phyloP scores from a whole-genome alignment of 768 basidiomycete genomes.

The Galerina sulciceps region DNA sequence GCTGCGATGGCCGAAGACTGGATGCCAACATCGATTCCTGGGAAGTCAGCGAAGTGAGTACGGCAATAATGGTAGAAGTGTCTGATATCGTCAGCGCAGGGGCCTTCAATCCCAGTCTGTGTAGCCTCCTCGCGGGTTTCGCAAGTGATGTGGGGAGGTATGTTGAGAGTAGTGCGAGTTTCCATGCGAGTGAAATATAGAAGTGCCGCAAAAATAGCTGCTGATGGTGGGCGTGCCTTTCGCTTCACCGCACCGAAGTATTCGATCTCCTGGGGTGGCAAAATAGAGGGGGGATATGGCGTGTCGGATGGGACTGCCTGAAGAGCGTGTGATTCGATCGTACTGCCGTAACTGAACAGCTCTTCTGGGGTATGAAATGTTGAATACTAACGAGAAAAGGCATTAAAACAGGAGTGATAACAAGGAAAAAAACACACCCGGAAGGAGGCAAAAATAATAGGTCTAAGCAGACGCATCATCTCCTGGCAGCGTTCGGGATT shows the following conservation, averaged over 20 bases:
- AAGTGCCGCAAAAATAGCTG: slow-evolving; percentile 51
- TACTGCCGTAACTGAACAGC: slow-evolving; percentile 28
- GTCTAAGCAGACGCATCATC: slow-evolving; percentile 40
- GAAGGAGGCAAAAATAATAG: slow-evolving; percentile 53
- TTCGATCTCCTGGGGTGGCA: slow-evolving; percentile 31
- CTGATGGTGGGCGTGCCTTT: slow-evolving; percentile 41
- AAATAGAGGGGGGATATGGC: slow-evolving; percentile 31
- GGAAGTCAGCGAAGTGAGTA: slow-evolving; percentile 42
- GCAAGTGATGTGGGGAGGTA: slow-evolving; percentile 43
- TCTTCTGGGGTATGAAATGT: slow-evolving; percentile 43
- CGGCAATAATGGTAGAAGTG: slow-evolving; percentile 45
- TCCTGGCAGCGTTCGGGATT: slow-evolving; percentile 32
- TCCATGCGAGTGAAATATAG: slow-evolving; percentile 51
- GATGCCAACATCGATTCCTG: slow-evolving; percentile 27
- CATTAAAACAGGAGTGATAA: slow-evolving; percentile 21
- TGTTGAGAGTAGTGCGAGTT: slow-evolving; percentile 25
- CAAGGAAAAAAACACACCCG: slow-evolving; percentile 39
- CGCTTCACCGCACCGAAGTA: slow-evolving; percentile 47
- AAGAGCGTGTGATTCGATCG: not conserved
- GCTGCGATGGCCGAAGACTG: slow-evolving; percentile 12
- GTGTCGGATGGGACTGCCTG: not conserved
- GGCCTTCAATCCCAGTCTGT: slow-evolving; percentile 36
- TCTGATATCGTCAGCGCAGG: slow-evolving; percentile 49
- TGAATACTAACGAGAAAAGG: slow-evolving; percentile 38
- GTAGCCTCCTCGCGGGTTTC: slow-evolving; percentile 37